A percentile compares a stretch with the other conserved stretches of the same genome.
Conservation (phyloP, 495 filamentous ascomycete species). For the Terfezia claveryi region DNA sequence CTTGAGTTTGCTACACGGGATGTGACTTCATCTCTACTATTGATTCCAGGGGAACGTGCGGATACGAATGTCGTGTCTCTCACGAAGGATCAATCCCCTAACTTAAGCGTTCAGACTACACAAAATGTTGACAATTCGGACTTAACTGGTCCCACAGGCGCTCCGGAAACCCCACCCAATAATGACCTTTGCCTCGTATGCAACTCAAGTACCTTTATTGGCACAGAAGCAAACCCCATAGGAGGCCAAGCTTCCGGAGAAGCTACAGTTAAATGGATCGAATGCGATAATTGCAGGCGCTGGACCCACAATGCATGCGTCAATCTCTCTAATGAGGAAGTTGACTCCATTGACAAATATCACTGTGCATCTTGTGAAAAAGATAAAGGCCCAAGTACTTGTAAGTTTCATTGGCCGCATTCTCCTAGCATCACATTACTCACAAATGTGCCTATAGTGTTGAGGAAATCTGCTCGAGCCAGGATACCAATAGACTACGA, state of each 20-base stretch:
- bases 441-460: background rate
- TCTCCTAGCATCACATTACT: constrained; percentile 10
- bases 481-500: constrained; percentile 57
- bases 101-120: background rate
- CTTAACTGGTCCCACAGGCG: background rate
- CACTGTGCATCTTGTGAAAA: constrained; percentile 40
- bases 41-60: no score
- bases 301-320: constrained; percentile 60
- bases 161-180: background rate
- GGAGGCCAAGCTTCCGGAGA: background rate
- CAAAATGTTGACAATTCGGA: background rate
- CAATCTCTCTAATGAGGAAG: constrained; percentile 46
- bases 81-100: no score
- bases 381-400: constrained; percentile 41
- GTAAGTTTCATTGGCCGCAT: constrained; percentile 25
- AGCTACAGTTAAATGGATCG: constrained; percentile 41
- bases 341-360: constrained; percentile 50
- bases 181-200: constrained; percentile 9
- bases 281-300: constrained; percentile 49
- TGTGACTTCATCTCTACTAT: no score
- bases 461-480: constrained; percentile 25
- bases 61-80: no score
- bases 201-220: constrained; percentile 11
- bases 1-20: no score
- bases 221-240: constrained; percentile 12